Conservation (phyloP, 2,329 filamentous ascomycete species). For the Cladosporium cucumerinum region DNA sequence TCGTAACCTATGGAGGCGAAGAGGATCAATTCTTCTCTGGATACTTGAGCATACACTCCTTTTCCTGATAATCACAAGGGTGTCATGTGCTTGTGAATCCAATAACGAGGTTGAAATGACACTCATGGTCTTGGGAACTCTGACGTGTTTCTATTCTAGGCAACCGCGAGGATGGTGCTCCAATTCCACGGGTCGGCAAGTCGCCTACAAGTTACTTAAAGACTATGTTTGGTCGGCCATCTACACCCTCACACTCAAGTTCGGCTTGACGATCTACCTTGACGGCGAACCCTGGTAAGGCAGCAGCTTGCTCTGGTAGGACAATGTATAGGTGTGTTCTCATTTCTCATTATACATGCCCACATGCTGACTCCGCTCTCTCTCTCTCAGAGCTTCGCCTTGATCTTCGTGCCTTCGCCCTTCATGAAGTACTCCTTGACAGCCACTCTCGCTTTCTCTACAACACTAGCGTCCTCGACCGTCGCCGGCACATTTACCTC, state of each 20-base stretch:
- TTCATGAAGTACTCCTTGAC: slow-evolving; percentile 71
- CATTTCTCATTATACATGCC: background rate
- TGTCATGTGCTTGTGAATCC: background rate
- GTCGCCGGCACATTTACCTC: slow-evolving; percentile 75
- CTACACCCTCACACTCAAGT: background rate
- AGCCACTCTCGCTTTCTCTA: slow-evolving; percentile 68
- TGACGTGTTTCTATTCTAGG: background rate
- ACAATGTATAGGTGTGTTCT: background rate
- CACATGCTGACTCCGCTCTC: background rate
- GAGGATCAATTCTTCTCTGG: background rate
- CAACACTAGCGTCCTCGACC: slow-evolving; percentile 73
- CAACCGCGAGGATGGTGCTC: background rate
- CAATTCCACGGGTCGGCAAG: background rate
- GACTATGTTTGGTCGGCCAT: background rate
- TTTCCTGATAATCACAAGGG: background rate
- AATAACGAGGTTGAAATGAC: background rate
- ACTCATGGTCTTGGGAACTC: background rate
- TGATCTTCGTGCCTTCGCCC: slow-evolving; percentile 32
- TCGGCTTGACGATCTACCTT: background rate
- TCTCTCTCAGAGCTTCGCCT: slow-evolving; percentile 34
- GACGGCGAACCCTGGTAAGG: background rate
- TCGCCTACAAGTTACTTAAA: background rate
- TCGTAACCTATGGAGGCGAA: background rate
- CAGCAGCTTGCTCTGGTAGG: background rate
- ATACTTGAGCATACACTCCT: background rate